A percentile compares a stretch with the other conserved stretches of the same genome.
These are phyloP conservation scores for Begonia peltatifolia DNA, from an alignment of 306 rosid genomes.

Conservation along the genomic window DNA sequence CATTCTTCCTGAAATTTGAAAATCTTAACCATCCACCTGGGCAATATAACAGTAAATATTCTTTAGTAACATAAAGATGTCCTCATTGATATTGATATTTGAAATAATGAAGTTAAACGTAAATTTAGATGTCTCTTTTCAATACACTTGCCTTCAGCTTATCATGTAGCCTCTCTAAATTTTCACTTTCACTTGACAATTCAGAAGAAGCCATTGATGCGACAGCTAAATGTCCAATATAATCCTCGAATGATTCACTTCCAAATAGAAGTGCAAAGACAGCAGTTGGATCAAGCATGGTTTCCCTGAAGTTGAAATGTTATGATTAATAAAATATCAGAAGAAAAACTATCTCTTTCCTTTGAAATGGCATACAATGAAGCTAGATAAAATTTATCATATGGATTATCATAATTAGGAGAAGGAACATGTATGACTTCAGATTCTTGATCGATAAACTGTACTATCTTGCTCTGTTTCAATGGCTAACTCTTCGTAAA, in stretches of 20 bases:
- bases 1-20: too few species aligned
- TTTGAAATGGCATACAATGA: too few species aligned
- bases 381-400: too few species aligned
- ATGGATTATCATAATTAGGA: too few species aligned
- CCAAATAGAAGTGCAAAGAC: conserved; percentile 84
- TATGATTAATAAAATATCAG: neutral
- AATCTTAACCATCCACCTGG: too few species aligned
- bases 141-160: conserved; percentile 70
- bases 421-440: too few species aligned
- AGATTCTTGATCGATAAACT: too few species aligned
- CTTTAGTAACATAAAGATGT: too few species aligned
- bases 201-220: conserved; percentile 91
- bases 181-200: conserved; percentile 35
- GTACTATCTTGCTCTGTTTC: too few species aligned
- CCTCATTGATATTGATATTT: too few species aligned
- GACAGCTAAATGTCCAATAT: conserved; percentile 76
- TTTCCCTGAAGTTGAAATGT: conserved; percentile 41
- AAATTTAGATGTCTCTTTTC: neutral
- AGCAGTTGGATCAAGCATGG: conserved; percentile 83
- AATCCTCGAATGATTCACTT: conserved; percentile 88
- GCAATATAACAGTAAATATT: too few species aligned
- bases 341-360: neutral
- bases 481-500: neutral
- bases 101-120: neutral
- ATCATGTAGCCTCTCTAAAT: conserved; percentile 54